Evolutionary conservation across 139 green algal genomes (phyloP).

Genomic region (Micractinium sp.): DNA sequence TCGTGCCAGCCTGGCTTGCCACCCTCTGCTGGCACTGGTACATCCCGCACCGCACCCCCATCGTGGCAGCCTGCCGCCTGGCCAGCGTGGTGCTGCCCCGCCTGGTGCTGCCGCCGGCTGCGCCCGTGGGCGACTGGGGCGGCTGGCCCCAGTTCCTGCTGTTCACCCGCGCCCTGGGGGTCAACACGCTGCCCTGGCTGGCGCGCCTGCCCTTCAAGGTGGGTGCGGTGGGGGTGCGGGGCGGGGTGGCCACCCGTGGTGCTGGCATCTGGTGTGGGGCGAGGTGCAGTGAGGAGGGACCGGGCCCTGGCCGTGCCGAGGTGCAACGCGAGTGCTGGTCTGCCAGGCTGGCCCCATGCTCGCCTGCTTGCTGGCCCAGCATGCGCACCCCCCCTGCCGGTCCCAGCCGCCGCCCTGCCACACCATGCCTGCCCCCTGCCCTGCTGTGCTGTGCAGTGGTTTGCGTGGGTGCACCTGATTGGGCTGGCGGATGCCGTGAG

Average conservation of each 20-base stretch:
- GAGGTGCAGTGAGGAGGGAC: background rate
- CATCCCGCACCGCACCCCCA: background rate
- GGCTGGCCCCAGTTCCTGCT: conserved; percentile 23
- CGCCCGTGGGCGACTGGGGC: background rate
- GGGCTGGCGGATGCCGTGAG: background rate
- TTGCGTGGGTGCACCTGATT: conserved; percentile 11
- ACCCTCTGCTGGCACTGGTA: background rate
- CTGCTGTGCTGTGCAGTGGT: background rate
- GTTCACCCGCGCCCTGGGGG: background rate
- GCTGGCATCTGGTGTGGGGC: background rate
- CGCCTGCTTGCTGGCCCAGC: background rate
- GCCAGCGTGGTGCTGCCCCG: background rate
- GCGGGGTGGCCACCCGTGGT: background rate
- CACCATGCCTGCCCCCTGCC: background rate
- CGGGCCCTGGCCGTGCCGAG: background rate
- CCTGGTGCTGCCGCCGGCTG: background rate
- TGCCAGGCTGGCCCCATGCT: background rate
- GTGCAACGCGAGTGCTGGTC: background rate
- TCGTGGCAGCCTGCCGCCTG: conserved; percentile 12
- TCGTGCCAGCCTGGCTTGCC: conserved; percentile 7
- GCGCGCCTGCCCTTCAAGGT: conserved; percentile 23
- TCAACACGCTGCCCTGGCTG: conserved; percentile 30
- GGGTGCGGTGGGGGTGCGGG: background rate
- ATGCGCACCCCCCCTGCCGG: background rate
- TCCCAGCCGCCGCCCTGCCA: background rate